phyloP scores from a whole-genome alignment of 1,284 basidiomycete genomes.

The Fomes fomentarius region DNA sequence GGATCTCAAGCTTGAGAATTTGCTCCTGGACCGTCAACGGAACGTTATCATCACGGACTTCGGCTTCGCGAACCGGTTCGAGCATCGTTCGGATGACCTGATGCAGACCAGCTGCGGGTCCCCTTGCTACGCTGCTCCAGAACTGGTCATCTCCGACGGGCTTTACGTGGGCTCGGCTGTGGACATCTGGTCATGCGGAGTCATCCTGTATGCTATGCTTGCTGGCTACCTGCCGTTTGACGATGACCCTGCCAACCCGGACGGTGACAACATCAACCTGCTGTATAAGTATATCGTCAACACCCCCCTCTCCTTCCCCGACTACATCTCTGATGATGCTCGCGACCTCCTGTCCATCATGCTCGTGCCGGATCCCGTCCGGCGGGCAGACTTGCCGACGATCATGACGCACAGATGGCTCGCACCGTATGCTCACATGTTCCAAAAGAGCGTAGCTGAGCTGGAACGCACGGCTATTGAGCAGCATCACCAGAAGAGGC shows the following conservation, averaged over 20 bases:
- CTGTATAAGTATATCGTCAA: conserved; percentile 99
- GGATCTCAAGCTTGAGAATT: conserved; percentile 98
- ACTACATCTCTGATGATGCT: conserved; percentile 85
- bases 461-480: conserved; percentile 83
- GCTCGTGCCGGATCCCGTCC: conserved; percentile 84
- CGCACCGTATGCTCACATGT: conserved; percentile 63
- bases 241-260: conserved; percentile 98
- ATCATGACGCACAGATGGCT: conserved; percentile 91
- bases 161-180: conserved; percentile 98
- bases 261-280: conserved; percentile 99
- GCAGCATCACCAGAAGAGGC: conserved; percentile 81
- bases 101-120: conserved; percentile 99
- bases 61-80: conserved; percentile 98
- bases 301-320: conserved; percentile 93
- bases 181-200: conserved; percentile 99
- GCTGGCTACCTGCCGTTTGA: conserved; percentile 99
- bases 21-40: conserved; percentile 94
- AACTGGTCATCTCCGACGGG: conserved; percentile 98
- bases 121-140: conserved; percentile 98
- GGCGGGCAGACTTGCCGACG: conserved; percentile 71
- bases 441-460: conserved; percentile 76
- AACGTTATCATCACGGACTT: conserved; percentile 99
- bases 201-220: conserved; percentile 99
- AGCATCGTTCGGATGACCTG: conserved; percentile 88
- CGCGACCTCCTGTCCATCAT: conserved; percentile 78